Percentiles rank a stretch among this genome's conserved stretches.
phyloP scores from a whole-genome alignment of 2,329 filamentous ascomycete species.

The Neofusicoccum ribis region DNA sequence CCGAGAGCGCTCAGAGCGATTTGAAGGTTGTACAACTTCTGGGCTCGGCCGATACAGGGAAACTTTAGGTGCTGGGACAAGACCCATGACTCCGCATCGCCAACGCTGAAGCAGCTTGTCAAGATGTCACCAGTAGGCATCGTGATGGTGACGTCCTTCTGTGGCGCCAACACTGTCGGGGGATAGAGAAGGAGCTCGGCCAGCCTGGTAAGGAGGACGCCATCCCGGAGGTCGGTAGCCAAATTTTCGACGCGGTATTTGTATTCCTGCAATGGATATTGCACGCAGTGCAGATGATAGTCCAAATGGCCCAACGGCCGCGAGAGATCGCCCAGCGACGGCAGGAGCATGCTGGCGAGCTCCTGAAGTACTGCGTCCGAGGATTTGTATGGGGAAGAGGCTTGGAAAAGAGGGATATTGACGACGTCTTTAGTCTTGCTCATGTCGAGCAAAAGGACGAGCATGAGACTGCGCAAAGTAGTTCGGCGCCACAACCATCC shows the following conservation, averaged over 20 bases:
- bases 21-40: slow-evolving; percentile 62
- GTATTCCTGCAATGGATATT: slow-evolving; percentile 61
- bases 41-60: slow-evolving; percentile 55
- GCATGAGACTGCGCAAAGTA: slow-evolving; percentile 59
- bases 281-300: slow-evolving; percentile 56
- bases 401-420: slow-evolving; percentile 51
- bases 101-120: slow-evolving; percentile 35
- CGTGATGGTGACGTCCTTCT: slow-evolving; percentile 45
- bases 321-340: slow-evolving; percentile 58
- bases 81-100: slow-evolving; percentile 43
- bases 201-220: slow-evolving; percentile 59
- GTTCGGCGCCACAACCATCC: slow-evolving; percentile 57
- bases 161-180: slow-evolving; percentile 31
- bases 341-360: slow-evolving; percentile 55
- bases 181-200: slow-evolving; percentile 59
- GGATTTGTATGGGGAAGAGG: slow-evolving; percentile 56
- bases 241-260: slow-evolving; percentile 60
- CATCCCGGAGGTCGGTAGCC: slow-evolving; percentile 63
- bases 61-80: slow-evolving; percentile 61
- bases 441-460: slow-evolving; percentile 60
- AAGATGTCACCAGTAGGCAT: slow-evolving; percentile 49
- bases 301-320: slow-evolving; percentile 58
- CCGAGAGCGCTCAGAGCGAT: slow-evolving; percentile 56
- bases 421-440: slow-evolving; percentile 44
- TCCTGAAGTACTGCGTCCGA: slow-evolving; percentile 55